phyloP scores from a whole-genome alignment of 1,284 basidiomycete species.

The Ustilago cynodontis region DNA sequence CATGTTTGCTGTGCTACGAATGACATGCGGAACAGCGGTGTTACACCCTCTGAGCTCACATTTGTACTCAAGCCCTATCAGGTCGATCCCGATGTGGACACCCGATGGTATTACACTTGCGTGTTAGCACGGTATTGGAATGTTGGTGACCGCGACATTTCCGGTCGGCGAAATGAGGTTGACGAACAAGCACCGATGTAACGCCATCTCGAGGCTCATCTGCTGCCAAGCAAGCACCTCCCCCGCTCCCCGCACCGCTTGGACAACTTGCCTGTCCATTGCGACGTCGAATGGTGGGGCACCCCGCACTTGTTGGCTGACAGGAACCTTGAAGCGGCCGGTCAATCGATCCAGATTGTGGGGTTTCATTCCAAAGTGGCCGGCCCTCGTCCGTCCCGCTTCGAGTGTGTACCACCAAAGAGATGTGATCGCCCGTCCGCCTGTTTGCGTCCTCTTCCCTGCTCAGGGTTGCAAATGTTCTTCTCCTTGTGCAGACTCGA shows the following conservation, averaged over 20 bases:
- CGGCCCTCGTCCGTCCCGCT: constrained; percentile 3
- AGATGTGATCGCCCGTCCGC: constrained; percentile 1
- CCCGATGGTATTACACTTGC: too few relatives aligned
- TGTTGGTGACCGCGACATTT: constrained; percentile 9
- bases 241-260: not conserved
- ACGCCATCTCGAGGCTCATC: not conserved
- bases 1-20: too few relatives aligned
- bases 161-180: constrained; percentile 24
- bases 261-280: not conserved
- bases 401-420: not conserved
- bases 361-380: constrained; percentile 18
- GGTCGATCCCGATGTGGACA: not conserved
- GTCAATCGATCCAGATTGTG: constrained; percentile 19
- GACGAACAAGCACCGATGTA: constrained; percentile 10
- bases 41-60: too few relatives aligned
- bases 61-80: too few relatives aligned
- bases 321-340: constrained; percentile 13
- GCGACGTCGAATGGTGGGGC: not conserved
- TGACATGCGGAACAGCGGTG: too few relatives aligned
- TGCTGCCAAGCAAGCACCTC: constrained; percentile 3
- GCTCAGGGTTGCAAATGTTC: not conserved
- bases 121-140: too few relatives aligned
- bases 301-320: constrained; percentile 26
- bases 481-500: not conserved
- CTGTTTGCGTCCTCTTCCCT: not conserved